Evolutionary conservation across 495 filamentous ascomycete species (phyloP), one percentile per base, ranked within the genome.

Genomic region (Penicillium mononematosum): DNA sequence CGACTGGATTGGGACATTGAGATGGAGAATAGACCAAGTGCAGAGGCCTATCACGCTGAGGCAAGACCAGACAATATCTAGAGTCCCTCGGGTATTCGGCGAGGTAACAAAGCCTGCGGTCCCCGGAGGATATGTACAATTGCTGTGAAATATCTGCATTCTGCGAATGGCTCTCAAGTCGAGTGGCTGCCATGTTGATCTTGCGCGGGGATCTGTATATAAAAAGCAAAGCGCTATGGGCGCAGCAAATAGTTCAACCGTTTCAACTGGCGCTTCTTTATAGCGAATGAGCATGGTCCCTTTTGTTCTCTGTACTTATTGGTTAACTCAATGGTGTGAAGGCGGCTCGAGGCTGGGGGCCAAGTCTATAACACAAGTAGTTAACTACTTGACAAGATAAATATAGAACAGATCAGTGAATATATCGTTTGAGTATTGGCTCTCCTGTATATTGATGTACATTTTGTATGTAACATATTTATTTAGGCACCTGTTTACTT

Each of bases 21-120:
- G 50, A 31, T 44, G 50, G 22, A 53, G 22, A 16, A 43, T 20
- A 44, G 38, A 53, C 50, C 50, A 53, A 27, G 38, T 53, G 50
- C 38, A 53, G 20, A 43, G 36, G 8, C 36, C 24, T 24, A 43
- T 34, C 12, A 53, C 24, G 34, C 50, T 20, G 36, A 44, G 14
- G 19, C 50, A 53, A 10, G 36, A 19, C 50, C 50, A 53, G 36
- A 44, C 11, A 5, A 53, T 53, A 38, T 53, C 50, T 20, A 53
- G 25, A 10, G 50, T 52, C 4, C 50, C 36, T 14, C 50, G 22
- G 7, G 39, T 43, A 10, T 52, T 29, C 8, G 50, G 50, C 8
- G 22, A 24, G 7, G 22, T 43, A 17, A 52, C 36, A 14, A 52
- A 52, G 8, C 22, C 25, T 19, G 17, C 36, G 0, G 19, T 16